Percentiles rank a stretch among this genome's conserved stretches.
These are phyloP conservation scores for Hymenoscyphus fructigenus DNA, from an alignment of 2,329 filamentous ascomycete genomes.

Conservation along the genomic window DNA sequence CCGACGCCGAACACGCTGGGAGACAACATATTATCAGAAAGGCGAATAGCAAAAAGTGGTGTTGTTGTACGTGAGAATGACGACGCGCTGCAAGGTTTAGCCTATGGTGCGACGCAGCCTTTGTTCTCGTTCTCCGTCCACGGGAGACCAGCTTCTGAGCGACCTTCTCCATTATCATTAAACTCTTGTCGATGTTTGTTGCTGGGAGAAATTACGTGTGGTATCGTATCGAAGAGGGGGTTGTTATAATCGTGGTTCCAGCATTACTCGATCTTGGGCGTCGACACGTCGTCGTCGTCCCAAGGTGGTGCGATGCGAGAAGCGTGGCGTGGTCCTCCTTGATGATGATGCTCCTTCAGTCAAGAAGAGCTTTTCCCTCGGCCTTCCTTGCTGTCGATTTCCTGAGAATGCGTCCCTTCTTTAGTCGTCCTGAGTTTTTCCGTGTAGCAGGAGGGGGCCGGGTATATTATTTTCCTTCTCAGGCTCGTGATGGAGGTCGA, in stretches of 20 bases:
- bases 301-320: constrained; percentile 6
- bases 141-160: background rate
- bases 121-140: constrained; percentile 11
- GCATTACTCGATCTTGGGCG: constrained; percentile 27
- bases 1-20: constrained; percentile 26
- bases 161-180: constrained; percentile 3
- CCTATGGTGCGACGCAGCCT: constrained; percentile 23
- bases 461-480: background rate
- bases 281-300: constrained; percentile 27
- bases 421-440: background rate
- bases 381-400: background rate
- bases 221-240: constrained; percentile 7
- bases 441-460: background rate
- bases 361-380: background rate
- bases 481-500: background rate
- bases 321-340: constrained; percentile 4
- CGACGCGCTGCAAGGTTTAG: constrained; percentile 6
- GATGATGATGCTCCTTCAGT: constrained; percentile 2
- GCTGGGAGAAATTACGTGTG: background rate
- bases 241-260: constrained; percentile 33
- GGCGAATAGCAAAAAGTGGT: constrained; percentile 20
- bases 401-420: background rate
- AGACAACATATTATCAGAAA: constrained; percentile 28
- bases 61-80: constrained; percentile 15
- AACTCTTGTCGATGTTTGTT: background rate